A percentile compares a stretch with the other conserved stretches of the same genome.
Conservation (phyloP, 257 asterid species). For the Thymus quinquecostatus region DNA sequence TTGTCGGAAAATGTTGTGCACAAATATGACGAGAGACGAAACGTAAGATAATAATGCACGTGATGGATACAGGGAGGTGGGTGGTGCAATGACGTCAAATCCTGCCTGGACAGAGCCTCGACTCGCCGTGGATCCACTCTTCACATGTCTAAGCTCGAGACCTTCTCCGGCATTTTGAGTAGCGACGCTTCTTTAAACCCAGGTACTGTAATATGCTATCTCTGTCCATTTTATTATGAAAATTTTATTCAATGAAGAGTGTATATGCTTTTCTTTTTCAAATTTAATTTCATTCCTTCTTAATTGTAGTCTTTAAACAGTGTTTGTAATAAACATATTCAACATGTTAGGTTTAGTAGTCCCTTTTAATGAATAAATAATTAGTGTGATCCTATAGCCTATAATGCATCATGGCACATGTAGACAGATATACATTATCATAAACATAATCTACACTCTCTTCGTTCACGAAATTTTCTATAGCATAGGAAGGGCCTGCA, state of each 20-base stretch:
- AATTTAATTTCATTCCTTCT: too few relatives aligned
- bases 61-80: conserved; percentile 78
- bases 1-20: too few relatives aligned
- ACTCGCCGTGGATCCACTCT: conserved; percentile 81
- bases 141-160: conserved; percentile 63
- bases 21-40: too few relatives aligned
- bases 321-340: too few relatives aligned
- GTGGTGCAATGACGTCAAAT: conserved; percentile 85
- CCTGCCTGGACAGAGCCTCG: conserved; percentile 76
- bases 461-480: too few relatives aligned
- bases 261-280: too few relatives aligned
- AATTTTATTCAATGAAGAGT: too few relatives aligned
- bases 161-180: conserved; percentile 77
- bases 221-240: too few relatives aligned
- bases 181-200: conserved; percentile 78
- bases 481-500: too few relatives aligned
- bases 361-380: not conserved
- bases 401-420: not conserved
- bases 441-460: not conserved
- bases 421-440: not conserved
- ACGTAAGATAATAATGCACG: not conserved
- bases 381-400: not conserved
- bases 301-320: too few relatives aligned
- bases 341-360: too few relatives aligned
- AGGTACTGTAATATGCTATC: conserved; percentile 39